Evolutionary conservation across 2,329 filamentous ascomycete species (phyloP), one percentile per base, ranked within the genome.

Genomic region (Podosphaera xanthii): DNA sequence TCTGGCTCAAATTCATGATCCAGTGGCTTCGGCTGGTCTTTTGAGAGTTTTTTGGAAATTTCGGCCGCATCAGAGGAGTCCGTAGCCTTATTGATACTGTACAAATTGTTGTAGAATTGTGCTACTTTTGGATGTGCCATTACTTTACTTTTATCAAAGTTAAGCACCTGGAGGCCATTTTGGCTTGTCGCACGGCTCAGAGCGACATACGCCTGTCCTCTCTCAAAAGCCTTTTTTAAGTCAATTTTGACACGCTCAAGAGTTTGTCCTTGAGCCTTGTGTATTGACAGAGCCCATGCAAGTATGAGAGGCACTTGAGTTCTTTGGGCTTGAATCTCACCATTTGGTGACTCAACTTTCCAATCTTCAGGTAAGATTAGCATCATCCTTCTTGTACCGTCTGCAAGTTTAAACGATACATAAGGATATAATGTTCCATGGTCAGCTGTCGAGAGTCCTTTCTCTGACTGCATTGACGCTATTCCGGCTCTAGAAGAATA

Each of bases 251-350:
- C 92, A 57, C 91, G 79, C 67, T 94, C 89, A 30, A 70, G 64
- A 0, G 91, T 97, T 70, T 97, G 91, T 1, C 91, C 91, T 69
- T 97, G 91, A 0, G 92, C 92, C 72, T 98, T 98, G 75, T 98
- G 92, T 61, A 98, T 98, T 0, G 89, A 95, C 30, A 98, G 73
- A 1, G 92, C 92, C 92, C 92, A 98, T 0, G 92, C 92, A 36
- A 98, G 76, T 62, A 98, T 97, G 57, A 98, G 76, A 0, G 92
- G 92, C 1, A 91, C 71, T 66, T 91, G 87, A 53, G 78, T 78
- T 46, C 92, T 85, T 61, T 87, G 87, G 1, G 92, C 92, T 70
- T 95, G 89, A 0, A 97, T 77, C 69, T 97, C 90, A 54, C 92
- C 92, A 59, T 86, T 95, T 1, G 92, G 92, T n/a, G 94, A 77